A percentile compares a stretch with the other conserved stretches of the same genome.
These are phyloP conservation scores for Allantophomopsis cytisporea DNA, from an alignment of 2,329 filamentous ascomycete species.

Conservation along the genomic window DNA sequence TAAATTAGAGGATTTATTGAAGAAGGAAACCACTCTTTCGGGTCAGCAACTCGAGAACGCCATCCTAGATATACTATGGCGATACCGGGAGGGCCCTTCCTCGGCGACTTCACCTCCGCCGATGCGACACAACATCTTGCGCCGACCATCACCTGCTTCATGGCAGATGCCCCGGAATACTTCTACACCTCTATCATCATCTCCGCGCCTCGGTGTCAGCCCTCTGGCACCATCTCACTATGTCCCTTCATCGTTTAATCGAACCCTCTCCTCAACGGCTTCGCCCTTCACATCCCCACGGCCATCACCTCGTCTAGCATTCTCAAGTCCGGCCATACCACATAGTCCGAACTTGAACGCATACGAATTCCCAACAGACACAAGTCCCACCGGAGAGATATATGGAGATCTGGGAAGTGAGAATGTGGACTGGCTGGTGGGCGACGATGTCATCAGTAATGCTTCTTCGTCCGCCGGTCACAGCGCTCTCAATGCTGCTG, in stretches of 20 bases:
- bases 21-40: conserved; percentile 60
- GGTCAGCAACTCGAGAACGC: conserved; percentile 78
- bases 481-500: conserved; percentile 63
- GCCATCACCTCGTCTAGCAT: conserved; percentile 79
- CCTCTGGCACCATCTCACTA: conserved; percentile 79
- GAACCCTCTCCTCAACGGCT: conserved; percentile 64
- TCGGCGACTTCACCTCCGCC: conserved; percentile 64
- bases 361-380: conserved; percentile 83
- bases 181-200: conserved; percentile 69
- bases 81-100: conserved; percentile 56
- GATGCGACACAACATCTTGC: conserved; percentile 77
- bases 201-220: conserved; percentile 68
- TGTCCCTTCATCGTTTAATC: conserved; percentile 61
- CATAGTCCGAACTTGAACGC: conserved; percentile 90
- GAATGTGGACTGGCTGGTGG: conserved; percentile 92
- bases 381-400: conserved; percentile 67
- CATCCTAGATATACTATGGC: conserved; percentile 82
- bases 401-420: conserved; percentile 87
- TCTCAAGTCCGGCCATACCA: conserved; percentile 81
- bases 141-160: conserved; percentile 81
- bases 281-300: conserved; percentile 92
- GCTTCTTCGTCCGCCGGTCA: conserved; percentile 59
- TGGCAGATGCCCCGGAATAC: conserved; percentile 69
- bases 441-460: conserved; percentile 71
- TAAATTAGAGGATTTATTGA: conserved; percentile 74